Base-by-base conservation (phyloP, 2,329 filamentous ascomycete species). In the Ophiocordyceps robertsii region DNA sequence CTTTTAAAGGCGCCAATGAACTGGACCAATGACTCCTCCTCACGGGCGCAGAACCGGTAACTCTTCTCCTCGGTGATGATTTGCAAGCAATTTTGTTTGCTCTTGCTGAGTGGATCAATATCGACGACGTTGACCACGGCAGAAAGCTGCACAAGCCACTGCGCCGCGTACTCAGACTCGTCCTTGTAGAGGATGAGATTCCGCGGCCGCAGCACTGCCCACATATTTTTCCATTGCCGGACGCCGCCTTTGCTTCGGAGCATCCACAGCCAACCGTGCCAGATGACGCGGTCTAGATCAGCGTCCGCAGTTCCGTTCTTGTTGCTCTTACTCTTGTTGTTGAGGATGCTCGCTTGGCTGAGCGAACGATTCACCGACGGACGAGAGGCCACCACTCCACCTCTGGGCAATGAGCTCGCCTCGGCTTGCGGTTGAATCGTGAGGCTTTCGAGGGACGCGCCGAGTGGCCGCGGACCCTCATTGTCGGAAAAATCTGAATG, bases 1-100 rank as follows among this genome's bases (percentile, higher is more conserved):
- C 88, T 95, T 66, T 96, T 96, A 65, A 95, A 80, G 0, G 88
- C 85, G 3, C 90, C 92, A 1, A 98, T 70, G 66, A 87, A 94
- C 49, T 82, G 82, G 33, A 89, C 80, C 44, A 96, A 67, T 2
- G 74, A 71, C 54, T 95, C 87, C 59, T 98, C 92, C 53, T 86
- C 80, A 17, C 76, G 69, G 0, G 88, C 78, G 56, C 82, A 85
- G 49, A 92, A 83, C 29, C 81, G 75, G 53, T 82, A 85, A 43
- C 75, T 84, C 64, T 87, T 92, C 57, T 96, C 90, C 53, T 95
- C 90, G 31, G 84, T 85, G 55, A 98, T 95, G 53, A 96, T 75
- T 62, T 96, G 90, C 58, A 96, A 72, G 61, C 92, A 96, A 57
- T 84, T 80, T 38, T 72, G 74, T 66, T 95, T 95, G 51, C 80